Evolutionary conservation across 441 rosid species (phyloP).

Genomic region (Francoa sonchifolia): DNA sequence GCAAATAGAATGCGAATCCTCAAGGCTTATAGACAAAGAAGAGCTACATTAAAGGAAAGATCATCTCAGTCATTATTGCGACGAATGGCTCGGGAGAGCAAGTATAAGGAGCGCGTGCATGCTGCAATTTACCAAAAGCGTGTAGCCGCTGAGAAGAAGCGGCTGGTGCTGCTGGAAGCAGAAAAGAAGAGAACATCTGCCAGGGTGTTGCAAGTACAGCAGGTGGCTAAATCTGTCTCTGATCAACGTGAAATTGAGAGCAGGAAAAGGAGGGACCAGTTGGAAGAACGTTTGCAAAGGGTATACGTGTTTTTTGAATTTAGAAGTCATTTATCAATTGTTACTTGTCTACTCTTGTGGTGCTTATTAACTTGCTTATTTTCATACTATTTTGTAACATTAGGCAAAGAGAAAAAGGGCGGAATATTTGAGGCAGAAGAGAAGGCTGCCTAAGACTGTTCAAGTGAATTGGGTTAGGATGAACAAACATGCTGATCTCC

Average conservation of each 20-base stretch:
- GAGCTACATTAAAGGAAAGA: slow-evolving; percentile 74
- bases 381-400: slow-evolving; percentile 9
- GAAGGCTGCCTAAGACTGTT: slow-evolving; percentile 40
- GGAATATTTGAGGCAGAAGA: slow-evolving; percentile 82
- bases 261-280: slow-evolving; percentile 59
- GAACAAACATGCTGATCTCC: slow-evolving; percentile 66
- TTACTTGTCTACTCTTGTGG: not conserved
- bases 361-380: slow-evolving; percentile 8
- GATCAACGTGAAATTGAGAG: slow-evolving; percentile 88
- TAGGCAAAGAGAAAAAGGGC: slow-evolving; percentile 88
- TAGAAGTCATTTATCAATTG: not conserved
- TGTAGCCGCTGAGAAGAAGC: slow-evolving; percentile 85
- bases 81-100: slow-evolving; percentile 74
- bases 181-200: slow-evolving; percentile 81
- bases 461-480: slow-evolving; percentile 34
- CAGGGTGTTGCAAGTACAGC: slow-evolving; percentile 58
- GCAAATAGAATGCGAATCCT: slow-evolving; percentile 80
- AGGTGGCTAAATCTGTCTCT: slow-evolving; percentile 60
- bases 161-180: slow-evolving; percentile 74
- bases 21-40: slow-evolving; percentile 61
- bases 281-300: slow-evolving; percentile 81
- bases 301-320: slow-evolving; percentile 26
- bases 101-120: slow-evolving; percentile 73
- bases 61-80: slow-evolving; percentile 66
- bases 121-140: slow-evolving; percentile 88